Base-by-base conservation (phyloP, 2,329 filamentous ascomycete genomes). In the Aspergillus sp. region DNA sequence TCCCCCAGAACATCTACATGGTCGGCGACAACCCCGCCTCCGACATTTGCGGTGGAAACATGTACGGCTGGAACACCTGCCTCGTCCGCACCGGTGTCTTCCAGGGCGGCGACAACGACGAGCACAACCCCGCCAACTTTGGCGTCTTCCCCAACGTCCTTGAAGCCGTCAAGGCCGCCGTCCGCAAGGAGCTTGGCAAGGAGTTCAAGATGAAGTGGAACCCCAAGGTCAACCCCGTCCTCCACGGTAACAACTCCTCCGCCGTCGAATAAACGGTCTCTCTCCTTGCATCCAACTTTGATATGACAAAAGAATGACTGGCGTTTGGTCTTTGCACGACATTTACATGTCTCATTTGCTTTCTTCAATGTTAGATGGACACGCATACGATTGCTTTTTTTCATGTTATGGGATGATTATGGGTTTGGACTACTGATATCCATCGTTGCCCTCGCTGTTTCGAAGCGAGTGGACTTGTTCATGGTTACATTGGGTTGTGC, bases 11-110 rank as follows among this genome's bases (percentile, higher is more conserved):
- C 78, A 82, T 91, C 75, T 91, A 91, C 83, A 91, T 91, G 89
- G 81, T 91, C 59, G 89, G 89, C 66, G 89, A 91, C 77, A 91
- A 91, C 80, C 89, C 89, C 7, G 87, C 87, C 28, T 90, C 87
- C 28, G 89, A 91, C 73, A 91, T 91, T 71, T 83, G 90, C 66
- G 90, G 90, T 64, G 90, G 89, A 64, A 92, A 92, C 83, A 90
- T 89, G 84, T 91, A 92, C 77, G 89, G 89, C 63, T 92, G 90
- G 90, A 92, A 92, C 79, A 92, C 90, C 3, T 92, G 90, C 72
- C 79, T 92, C 58, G 90, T 92, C 60, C 86, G 89, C 72, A 92
- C 90, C 0, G 90, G 90, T 79, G 89, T 92, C 52, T 92, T 90
- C 84, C 88, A 91, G 79, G 90, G 90, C 64, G 89, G 86, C 19